Evolutionary conservation across 345 rosid genomes (phyloP), one percentile per base, ranked within the genome.

Genomic region (Microthlaspi erraticum): DNA sequence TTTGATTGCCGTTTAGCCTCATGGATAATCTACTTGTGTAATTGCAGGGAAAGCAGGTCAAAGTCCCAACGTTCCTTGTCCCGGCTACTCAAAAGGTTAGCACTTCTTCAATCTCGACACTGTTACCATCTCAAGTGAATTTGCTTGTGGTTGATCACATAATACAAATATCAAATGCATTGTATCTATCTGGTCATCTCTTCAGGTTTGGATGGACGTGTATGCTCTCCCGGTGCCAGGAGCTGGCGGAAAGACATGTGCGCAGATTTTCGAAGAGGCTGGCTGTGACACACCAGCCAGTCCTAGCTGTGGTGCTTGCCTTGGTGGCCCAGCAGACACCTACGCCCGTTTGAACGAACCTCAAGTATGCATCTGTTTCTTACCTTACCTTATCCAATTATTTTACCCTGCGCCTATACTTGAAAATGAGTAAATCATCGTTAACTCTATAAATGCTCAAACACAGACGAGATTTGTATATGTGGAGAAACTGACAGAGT

Each of bases 211-310:
- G 99, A 72, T 94, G 93, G 99, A 89, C 37, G 38, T 94, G 10
- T 94, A 89, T 73, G 68, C 88, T 29, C 85, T 94, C 34, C 96
- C 96, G 7, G 97, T 94, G 10, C 96, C 99, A 2, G 97, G 98
- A 74, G 75, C 99, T 50, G 96, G 93, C 73, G 99, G 99, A 37
- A 94, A 89, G 80, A 94, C 99, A 5, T 89, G 95, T 77, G 87
- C 98, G 9, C 95, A 89, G 86, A 91, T 94, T 78, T 94, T 94
- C 11, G 97, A 91, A 82, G 98, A 91, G 83, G 98, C 93, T 53
- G 99, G 99, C 34, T 94, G 99, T 46, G 99, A 94, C 81, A 84
- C 97, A 5, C 99, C 98, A 57, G 78, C 98, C 26, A 94, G 91
- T 79, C 98, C 99, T 71, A 83, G 91, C 71, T 94, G 99, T 72